Evolutionary conservation across 768 basidiomycete genomes (phyloP).

Genomic region (Pleurotus platypus): DNA sequence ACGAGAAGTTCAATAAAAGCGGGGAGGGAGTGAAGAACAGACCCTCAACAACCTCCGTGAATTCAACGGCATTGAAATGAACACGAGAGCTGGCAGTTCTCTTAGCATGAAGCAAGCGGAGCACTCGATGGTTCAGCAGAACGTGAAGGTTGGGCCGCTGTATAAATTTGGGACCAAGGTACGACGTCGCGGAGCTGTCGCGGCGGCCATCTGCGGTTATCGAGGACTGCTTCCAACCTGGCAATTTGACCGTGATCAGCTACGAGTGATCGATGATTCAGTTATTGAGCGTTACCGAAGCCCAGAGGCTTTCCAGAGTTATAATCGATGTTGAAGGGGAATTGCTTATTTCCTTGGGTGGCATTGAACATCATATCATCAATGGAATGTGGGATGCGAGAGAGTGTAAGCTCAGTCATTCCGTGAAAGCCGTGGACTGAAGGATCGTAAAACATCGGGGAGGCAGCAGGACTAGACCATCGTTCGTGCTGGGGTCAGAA

Average conservation of each 20-base stretch:
- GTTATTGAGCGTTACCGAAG: slow-evolving; percentile 17
- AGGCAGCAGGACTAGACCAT: slow-evolving; percentile 22
- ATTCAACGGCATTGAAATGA: slow-evolving; percentile 15
- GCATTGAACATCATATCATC: slow-evolving; percentile 25
- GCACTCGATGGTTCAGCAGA: slow-evolving; percentile 17
- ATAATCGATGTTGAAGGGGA: slow-evolving; percentile 32
- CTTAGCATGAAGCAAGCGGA: slow-evolving; percentile 7
- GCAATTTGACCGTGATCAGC: background rate
- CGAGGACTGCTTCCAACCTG: slow-evolving; percentile 22
- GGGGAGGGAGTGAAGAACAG: background rate
- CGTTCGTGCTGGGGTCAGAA: slow-evolving; percentile 20
- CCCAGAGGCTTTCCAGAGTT: slow-evolving; percentile 32
- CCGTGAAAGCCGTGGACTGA: slow-evolving; percentile 25
- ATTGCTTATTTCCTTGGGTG: slow-evolving; percentile 22
- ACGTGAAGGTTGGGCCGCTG: slow-evolving; percentile 22
- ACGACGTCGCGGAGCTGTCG: slow-evolving; percentile 23
- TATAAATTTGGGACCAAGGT: slow-evolving; percentile 18
- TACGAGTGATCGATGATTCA: background rate
- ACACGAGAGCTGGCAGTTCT: slow-evolving; percentile 1
- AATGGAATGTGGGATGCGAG: slow-evolving; percentile 20
- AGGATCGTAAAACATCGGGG: slow-evolving; percentile 27
- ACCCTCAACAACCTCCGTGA: slow-evolving; percentile 6
- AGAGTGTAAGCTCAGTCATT: slow-evolving; percentile 23
- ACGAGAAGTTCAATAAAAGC: no score
- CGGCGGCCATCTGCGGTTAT: slow-evolving; percentile 16